Percentiles rank a stretch among this genome's conserved stretches.
Evolutionary conservation across 2,329 filamentous ascomycete genomes (phyloP).

Genomic region (Fusarium tjaetaba): DNA sequence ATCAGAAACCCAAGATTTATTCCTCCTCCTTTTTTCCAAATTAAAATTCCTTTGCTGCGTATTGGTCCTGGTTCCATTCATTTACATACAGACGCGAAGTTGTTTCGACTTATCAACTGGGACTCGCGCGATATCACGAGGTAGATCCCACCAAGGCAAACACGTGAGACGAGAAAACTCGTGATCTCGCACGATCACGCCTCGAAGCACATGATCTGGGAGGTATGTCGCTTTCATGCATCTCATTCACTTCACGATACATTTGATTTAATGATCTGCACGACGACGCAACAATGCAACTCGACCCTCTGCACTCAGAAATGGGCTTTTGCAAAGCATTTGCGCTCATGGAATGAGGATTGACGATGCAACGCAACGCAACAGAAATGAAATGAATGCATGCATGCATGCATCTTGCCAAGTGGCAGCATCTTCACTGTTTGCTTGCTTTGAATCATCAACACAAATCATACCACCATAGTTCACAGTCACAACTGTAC

Average conservation of each 20-base stretch:
- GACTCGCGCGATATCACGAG: slow-evolving; percentile 59
- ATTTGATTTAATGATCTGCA: slow-evolving; percentile 23
- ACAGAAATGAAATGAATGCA: not conserved
- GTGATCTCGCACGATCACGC: slow-evolving; percentile 52
- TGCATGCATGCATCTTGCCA: slow-evolving; percentile 32
- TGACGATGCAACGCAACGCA: not conserved
- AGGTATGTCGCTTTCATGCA: slow-evolving; percentile 53
- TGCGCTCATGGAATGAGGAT: not conserved
- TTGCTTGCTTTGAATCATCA: not conserved
- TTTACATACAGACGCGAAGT: slow-evolving; percentile 31
- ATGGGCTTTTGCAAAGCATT: slow-evolving; percentile 1
- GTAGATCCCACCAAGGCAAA: slow-evolving; percentile 54
- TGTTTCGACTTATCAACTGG: slow-evolving; percentile 45
- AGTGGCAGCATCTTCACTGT: slow-evolving; percentile 20
- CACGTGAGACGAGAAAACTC: slow-evolving; percentile 58
- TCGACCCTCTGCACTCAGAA: not conserved
- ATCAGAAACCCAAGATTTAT: slow-evolving; percentile 12
- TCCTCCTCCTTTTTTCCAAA: slow-evolving; percentile 8
- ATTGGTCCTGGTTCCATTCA: slow-evolving; percentile 7
- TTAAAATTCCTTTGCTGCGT: not conserved
- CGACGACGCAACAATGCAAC: not conserved
- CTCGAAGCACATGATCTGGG: slow-evolving; percentile 56
- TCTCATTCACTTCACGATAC: slow-evolving; percentile 38
- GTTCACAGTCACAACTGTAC: slow-evolving; percentile 2
- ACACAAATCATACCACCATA: not conserved